phyloP scores from a whole-genome alignment of 1,284 basidiomycete species.

The Athelia sp. region DNA sequence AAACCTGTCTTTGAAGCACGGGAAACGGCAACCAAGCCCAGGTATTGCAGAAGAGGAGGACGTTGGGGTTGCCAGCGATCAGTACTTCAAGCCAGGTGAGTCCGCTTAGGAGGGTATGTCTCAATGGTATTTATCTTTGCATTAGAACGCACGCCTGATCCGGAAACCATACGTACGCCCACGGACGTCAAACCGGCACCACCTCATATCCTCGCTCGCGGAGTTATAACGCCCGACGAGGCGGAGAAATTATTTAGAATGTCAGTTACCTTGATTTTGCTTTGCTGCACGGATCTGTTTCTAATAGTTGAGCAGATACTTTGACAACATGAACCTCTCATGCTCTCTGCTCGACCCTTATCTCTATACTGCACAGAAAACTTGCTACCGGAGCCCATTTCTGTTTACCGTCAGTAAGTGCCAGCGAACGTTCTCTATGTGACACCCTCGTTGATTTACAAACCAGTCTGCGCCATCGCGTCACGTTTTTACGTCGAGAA shows the following conservation, averaged over 20 bases:
- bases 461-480: conserved; percentile 69
- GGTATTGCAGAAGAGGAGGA: conserved; percentile 38
- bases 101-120: too few relatives aligned
- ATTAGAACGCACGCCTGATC: conserved; percentile 42
- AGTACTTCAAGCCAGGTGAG: conserved; percentile 65
- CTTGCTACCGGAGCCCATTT: conserved; percentile 72
- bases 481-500: conserved; percentile 66
- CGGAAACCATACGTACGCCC: conserved; percentile 22
- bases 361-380: conserved; percentile 71
- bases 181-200: conserved; percentile 47
- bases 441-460: not conserved
- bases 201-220: conserved; percentile 64
- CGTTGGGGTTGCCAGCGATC: conserved; percentile 56
- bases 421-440: not conserved
- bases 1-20: conserved; percentile 46
- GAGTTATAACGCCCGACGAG: conserved; percentile 65
- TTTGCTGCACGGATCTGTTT: conserved; percentile 4
- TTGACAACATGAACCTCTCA: conserved; percentile 71
- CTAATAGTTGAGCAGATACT: conserved; percentile 45
- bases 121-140: conserved; percentile 1
- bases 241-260: conserved; percentile 77
- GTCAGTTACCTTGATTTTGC: conserved; percentile 33
- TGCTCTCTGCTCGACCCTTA: conserved; percentile 66
- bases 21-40: conserved; percentile 35
- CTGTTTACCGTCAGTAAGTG: conserved; percentile 78